Percentiles rank a stretch among this genome's conserved stretches.
Conservation (phyloP, 805 yeast genomes). For the Metschnikowia vanudenii region DNA sequence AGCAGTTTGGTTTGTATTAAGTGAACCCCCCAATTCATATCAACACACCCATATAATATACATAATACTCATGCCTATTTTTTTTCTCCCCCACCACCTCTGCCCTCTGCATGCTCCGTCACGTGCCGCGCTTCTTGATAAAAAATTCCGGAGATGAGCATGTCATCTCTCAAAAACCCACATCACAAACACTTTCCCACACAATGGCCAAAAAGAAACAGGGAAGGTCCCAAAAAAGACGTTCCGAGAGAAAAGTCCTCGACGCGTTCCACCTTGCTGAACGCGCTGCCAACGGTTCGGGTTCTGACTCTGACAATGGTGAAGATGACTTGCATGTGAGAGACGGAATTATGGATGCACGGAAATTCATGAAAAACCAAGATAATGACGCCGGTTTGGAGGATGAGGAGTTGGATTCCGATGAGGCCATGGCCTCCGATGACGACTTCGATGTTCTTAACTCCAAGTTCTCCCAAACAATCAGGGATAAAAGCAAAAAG, state of each 20-base stretch:
- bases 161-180: neutral
- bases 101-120: no score
- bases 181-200: neutral
- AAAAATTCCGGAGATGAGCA: neutral
- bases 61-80: no score
- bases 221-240: constrained; percentile 26
- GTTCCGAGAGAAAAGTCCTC: constrained; percentile 37
- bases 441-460: constrained; percentile 63
- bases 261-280: constrained; percentile 48
- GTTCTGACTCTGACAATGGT: constrained; percentile 18
- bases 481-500: constrained; percentile 51
- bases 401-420: constrained; percentile 76
- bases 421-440: constrained; percentile 84
- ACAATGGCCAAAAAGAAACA: constrained; percentile 18
- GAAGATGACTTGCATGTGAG: constrained; percentile 28
- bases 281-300: constrained; percentile 31
- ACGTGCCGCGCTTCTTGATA: constrained; percentile 2
- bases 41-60: no score
- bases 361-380: constrained; percentile 29
- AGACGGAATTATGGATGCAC: constrained; percentile 44
- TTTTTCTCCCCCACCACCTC: no score
- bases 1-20: no score
- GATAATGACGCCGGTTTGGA: constrained; percentile 36
- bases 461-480: constrained; percentile 66
- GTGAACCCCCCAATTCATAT: no score